Evolutionary conservation across 1,284 basidiomycete genomes (phyloP), one percentile per base, ranked within the genome.

Genomic region (Microbotryum silenes-acaulis): DNA sequence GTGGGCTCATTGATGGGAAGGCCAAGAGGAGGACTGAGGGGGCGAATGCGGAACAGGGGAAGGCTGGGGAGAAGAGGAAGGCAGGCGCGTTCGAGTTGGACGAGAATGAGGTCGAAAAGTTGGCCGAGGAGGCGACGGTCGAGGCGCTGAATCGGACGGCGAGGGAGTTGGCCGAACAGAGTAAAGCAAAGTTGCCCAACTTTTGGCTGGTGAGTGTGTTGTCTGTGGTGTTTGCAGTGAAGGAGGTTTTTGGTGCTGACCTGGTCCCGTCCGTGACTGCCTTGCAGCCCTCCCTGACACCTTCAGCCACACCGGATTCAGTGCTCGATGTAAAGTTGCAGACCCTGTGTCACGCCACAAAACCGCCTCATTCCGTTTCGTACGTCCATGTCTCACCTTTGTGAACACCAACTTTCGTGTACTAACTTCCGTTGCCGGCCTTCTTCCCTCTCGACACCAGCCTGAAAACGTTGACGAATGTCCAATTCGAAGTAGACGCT

Each of bases 181-280:
- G 93, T 56, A 87, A 86, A 63, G 82, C 84, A 61, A 94, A 94
- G 74, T 81, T 97, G 8, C 91, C 92, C 0, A 90, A 93, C 70
- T 97, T 94, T 74, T 97, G 92, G 92, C 79, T 96, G 51, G 70
- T 70, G 29, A 33, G 68, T 27, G 27, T 27, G 61, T 14, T 16
- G 2, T 18, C n/a, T 20, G 6, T 16, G 8, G 33, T 2, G 21
- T 33, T 42, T 18, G 25, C 25, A 21, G 29, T 16, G 54, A 51
- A n/a, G 10, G 2, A 12, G 6, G 44, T 37, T 9, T 25, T 44
- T 31, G 12, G 37, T 6, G 29, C 10, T 31, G 20, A 18, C 25
- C 21, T 10, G 46, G 20, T n/a, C 53, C 12, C 42, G 2, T 42
- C 20, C 20, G 12, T 49, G 3, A 14, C 20, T 20, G 18, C 29